Percentiles rank a stretch among this genome's conserved stretches.
phyloP scores from a whole-genome alignment of 2,329 filamentous ascomycete species.

The Talaromyces sp. region DNA sequence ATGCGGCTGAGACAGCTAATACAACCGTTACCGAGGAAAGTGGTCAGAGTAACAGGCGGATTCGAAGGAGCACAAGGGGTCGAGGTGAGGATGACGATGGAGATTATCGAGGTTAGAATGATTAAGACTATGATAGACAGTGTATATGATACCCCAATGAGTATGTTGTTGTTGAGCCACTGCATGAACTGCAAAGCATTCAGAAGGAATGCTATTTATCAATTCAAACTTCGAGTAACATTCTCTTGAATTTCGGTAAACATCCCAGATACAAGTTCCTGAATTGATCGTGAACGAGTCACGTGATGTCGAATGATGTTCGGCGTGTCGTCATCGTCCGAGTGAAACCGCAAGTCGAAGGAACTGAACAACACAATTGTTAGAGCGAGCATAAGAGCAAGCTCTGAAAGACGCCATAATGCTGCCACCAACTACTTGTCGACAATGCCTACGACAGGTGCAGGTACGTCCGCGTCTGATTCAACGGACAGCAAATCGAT shows the following conservation, averaged over 20 bases:
- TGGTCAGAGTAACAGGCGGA: background rate
- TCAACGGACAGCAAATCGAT: background rate
- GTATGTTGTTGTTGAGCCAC: background rate
- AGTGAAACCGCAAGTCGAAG: background rate
- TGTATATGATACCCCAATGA: slow-evolving; percentile 9
- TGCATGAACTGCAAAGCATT: background rate
- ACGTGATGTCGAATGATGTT: background rate
- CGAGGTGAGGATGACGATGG: slow-evolving; percentile 10
- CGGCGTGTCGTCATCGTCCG: slow-evolving; percentile 5
- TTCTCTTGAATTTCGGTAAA: background rate
- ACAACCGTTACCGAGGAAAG: background rate
- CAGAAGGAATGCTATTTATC: background rate
- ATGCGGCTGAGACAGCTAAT: background rate
- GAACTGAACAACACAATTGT: background rate
- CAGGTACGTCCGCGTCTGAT: background rate
- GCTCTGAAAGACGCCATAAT: background rate
- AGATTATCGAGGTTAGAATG: slow-evolving; percentile 5
- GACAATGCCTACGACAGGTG: slow-evolving; percentile 14
- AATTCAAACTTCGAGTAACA: background rate
- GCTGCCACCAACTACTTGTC: slow-evolving; percentile 11
- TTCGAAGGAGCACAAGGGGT: slow-evolving; percentile 10
- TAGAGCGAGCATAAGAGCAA: background rate
- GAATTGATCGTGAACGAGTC: background rate
- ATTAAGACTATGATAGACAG: background rate
- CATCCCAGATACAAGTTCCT: background rate